Base-by-base conservation (phyloP, 106 monocot species). In the Dendrobium chrysotoxum region DNA sequence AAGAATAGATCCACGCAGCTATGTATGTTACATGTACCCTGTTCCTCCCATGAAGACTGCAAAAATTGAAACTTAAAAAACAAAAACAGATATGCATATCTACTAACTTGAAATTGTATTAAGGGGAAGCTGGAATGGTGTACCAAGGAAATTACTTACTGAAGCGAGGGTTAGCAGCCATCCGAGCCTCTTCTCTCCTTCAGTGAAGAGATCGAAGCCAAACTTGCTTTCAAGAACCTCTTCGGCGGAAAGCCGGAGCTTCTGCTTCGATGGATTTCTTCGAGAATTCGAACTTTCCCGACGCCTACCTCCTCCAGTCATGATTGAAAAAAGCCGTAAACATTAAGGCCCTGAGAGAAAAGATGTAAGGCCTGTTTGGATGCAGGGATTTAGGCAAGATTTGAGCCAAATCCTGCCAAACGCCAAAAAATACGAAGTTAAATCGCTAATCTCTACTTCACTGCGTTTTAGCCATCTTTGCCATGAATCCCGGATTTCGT, bases 1-100 rank as follows among this genome's bases (percentile, higher is more conserved):
- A 99, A 99, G 83, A 88, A 99, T 4, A 99, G 88, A 86, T 99
- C 95, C 18, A 99, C 91, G 57, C 95, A 99, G 61, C 93, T 94
- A 79, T 90, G 86, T 21, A 91, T 87, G 82, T 89, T 91, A 40
- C 76, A 77, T 2, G 91, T 91, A 23, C 93, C 92, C 57, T 93
- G 84, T 74, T 95, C 89, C 76, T 99, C 95, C 89, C 91, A 95
- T 16, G 95, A 91, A 12, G 95, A 95, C 97, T 94, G 85, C 78
- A 86, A 77, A 54, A 2, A 54, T 1, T 57, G 58, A 15, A 77
- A 31, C 41, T 41, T 11, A 11, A 75, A 58, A 7, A 21, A 9
- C 5, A 53, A 47, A 47, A 15, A 44, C 28, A 79, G 1, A 47
- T 28, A 53, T 44, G 41, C 23, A 65, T 2, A 50, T 50, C 50